Evolutionary conservation across 306 rosid genomes (phyloP), one percentile per base, ranked within the genome.

Genomic region (Malus asiatica): DNA sequence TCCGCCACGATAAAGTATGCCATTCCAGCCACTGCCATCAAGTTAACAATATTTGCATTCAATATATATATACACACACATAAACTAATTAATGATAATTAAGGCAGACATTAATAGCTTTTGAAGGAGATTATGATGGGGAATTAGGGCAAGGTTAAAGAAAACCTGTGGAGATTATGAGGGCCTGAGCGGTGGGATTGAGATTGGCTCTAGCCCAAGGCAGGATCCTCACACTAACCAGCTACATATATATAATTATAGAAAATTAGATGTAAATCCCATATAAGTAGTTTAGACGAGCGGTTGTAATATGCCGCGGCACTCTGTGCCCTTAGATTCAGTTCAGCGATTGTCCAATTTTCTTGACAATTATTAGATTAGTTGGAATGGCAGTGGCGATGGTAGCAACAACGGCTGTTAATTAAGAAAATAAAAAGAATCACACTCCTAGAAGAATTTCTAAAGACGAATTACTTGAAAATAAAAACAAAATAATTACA

Each of bases 1-100:
- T 96, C 99, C 77, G 99, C 99, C 71, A 96, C 99, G 46, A 92
- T 88, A 87, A 96, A 96, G 83, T 96, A 96, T 70, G 99, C 98
- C 59, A 97, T 96, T 83, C 99, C 98, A 5, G 99, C 98, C 87
- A 79, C 99, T 95, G 88, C 81, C 78, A 63, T 61, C 73, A 79
- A 18, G 42, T 29, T 12, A 63, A 35, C 59, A 55, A 9, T 22
- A 65, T 19, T 42, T 38, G 53, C 19, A 22, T 46, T 71, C 53
- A 61, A 16, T 19, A 4, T 2, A 30, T 3, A 32, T 4, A 32
- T 0, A 32, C 33, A 32, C 33, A 32, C 33, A 32, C 35, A 33
- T 35, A 5, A 35, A 46, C 15, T 13, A 14, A 46, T 46, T 48
- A 48, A 69, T 22, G 71, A 78, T 44, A 69, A 40, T 2, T 30